A percentile compares a stretch with the other conserved stretches of the same genome.
Evolutionary conservation across 768 basidiomycete genomes (phyloP).

Genomic region (Royoungia palumana): DNA sequence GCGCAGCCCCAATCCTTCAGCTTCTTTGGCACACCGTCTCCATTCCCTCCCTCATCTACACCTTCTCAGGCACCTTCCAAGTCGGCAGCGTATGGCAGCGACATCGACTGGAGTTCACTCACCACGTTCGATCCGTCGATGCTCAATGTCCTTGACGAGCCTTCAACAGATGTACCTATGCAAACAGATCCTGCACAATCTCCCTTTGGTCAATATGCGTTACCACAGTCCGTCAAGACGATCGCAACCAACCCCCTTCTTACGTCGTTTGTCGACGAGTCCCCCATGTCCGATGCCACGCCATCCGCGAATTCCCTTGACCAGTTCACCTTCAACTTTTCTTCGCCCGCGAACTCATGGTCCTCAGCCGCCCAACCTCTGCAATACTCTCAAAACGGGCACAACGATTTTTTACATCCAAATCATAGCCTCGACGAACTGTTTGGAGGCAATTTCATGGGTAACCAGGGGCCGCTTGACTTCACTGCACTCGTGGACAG

Average conservation of each 20-base stretch:
- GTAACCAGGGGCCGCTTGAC: constrained; percentile 31
- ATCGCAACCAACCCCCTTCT: constrained; percentile 82
- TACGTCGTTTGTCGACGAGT: constrained; percentile 74
- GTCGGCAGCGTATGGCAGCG: constrained; percentile 18
- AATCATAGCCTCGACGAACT: constrained; percentile 41
- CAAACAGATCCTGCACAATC: constrained; percentile 49
- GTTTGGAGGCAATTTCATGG: constrained; percentile 40
- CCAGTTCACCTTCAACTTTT: constrained; percentile 44
- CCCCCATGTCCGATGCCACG: constrained; percentile 24
- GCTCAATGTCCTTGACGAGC: constrained; percentile 63
- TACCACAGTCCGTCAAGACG: constrained; percentile 60
- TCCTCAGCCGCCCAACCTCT: constrained; percentile 13
- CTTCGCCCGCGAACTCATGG: constrained; percentile 37
- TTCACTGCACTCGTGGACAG: constrained; percentile 34
- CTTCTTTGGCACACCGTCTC: constrained; percentile 25
- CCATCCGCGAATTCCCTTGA: constrained; percentile 24
- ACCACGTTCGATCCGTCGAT: constrained; percentile 68
- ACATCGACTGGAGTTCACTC: constrained; percentile 61
- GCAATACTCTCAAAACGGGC: constrained; percentile 18
- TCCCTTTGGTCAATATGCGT: constrained; percentile 47
- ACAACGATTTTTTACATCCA: constrained; percentile 24
- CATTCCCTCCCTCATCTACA: constrained; percentile 21
- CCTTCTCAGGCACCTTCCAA: constrained; percentile 34
- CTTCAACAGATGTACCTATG: constrained; percentile 56
- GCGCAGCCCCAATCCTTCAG: constrained; percentile 21